A percentile compares a stretch with the other conserved stretches of the same genome.
phyloP scores from a whole-genome alignment of 768 basidiomycete species.

The Hygrophorus russula region DNA sequence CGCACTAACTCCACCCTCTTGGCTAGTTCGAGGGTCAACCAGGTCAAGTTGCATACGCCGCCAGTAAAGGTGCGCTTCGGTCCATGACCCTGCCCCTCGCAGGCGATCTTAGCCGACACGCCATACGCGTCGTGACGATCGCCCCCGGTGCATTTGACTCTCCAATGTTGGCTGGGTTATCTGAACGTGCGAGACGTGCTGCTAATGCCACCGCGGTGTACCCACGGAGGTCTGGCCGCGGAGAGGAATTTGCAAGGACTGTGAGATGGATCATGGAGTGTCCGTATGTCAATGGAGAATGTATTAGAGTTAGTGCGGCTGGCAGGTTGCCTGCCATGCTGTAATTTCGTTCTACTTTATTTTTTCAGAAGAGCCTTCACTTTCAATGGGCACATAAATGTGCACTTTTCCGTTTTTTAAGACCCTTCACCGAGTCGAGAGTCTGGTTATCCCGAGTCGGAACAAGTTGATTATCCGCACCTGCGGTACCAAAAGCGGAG shows the following conservation, averaged over 20 bases:
- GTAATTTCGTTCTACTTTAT: conserved; percentile 9
- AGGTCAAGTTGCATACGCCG: conserved; percentile 46
- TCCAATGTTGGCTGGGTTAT: conserved; percentile 28
- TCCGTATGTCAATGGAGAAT: conserved; percentile 46
- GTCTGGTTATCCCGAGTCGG: too few species aligned
- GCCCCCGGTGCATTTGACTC: conserved; percentile 46
- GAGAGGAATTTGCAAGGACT: conserved; percentile 40
- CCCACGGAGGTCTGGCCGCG: conserved; percentile 35
- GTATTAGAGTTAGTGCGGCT: conserved; percentile 34
- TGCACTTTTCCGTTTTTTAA: too few species aligned
- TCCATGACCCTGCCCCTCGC: conserved; percentile 54
- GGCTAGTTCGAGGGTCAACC: conserved; percentile 44
- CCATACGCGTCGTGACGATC: conserved; percentile 42
- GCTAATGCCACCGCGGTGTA: conserved; percentile 30
- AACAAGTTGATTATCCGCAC: too few species aligned
- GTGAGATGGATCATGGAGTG: conserved; percentile 39
- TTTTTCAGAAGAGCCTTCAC: too few species aligned
- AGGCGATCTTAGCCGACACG: conserved; percentile 42
- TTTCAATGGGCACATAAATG: too few species aligned
- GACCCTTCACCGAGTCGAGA: too few species aligned
- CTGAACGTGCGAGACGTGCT: conserved; percentile 22
- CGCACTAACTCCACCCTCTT: neutral
- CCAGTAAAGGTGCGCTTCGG: conserved; percentile 42
- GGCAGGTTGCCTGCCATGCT: conserved; percentile 28
- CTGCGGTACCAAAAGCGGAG: too few species aligned